Evolutionary conservation across 2,329 filamentous ascomycete species (phyloP), one percentile per base, ranked within the genome.

Genomic region (Exophiala sideris): DNA sequence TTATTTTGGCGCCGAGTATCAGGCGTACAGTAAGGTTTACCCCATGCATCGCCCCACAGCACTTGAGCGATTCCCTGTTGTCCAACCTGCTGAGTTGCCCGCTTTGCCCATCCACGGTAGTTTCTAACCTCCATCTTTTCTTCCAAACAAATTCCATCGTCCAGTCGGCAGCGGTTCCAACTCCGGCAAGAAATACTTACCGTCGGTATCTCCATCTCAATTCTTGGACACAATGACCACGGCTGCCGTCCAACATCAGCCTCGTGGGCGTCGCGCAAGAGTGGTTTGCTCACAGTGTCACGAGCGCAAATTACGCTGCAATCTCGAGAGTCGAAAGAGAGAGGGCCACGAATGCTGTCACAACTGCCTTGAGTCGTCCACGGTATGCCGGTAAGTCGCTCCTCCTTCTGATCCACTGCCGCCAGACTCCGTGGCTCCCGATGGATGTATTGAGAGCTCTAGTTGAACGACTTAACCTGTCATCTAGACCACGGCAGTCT

Each of bases 221-320:
- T 41, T 18, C 12, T n/a, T 16, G 18, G n/a, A n/a, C 9, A 24
- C 46, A 41, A 34, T 32, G 9, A 14, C 29, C n/a, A 52, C 40
- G 41, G 32, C 41, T 12, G 14, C 29, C 12, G 21, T 11, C 21
- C 42, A 52, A 14, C 33, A 29, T 18, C 44, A 33, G n/a, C 20
- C 20, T 38, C 51, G 39, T 16, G 18, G 36, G 29, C 11, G 29
- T 7, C 51, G 51, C 14, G 51, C 51, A 16, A 29, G 51, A 24
- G 16, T 48, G 14, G 51, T 54, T 29, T 54, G 51, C 32, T 12
- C 36, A 20, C 45, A 34, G 20, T 54, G 51, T 33, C 51, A 54
- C 33, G 45, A 29, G 14, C 51, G 51, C 46, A 54, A 54, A 35
- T 32, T 50, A 21, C 36, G 39, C 24, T 54, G 51, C 20, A 32